A percentile compares a stretch with the other conserved stretches of the same genome.
Conservation (phyloP, 1,284 basidiomycete genomes). For the Flammula alnicola region DNA sequence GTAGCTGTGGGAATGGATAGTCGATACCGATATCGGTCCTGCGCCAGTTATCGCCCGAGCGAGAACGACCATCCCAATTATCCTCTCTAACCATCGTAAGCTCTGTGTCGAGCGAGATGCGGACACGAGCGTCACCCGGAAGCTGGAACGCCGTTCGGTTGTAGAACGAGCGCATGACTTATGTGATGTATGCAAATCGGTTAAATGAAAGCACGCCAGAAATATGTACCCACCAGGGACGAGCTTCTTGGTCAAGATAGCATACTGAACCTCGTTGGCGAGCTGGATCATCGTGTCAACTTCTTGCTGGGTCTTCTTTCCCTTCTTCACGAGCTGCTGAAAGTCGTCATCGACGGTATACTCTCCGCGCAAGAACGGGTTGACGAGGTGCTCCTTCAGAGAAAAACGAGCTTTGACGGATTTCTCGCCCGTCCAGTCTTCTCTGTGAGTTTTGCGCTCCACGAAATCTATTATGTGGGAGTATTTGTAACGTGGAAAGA, state of each 20-base stretch:
- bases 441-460: constrained; percentile 97
- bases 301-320: constrained; percentile 94
- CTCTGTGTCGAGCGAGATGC: constrained; percentile 98
- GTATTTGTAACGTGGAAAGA: background rate
- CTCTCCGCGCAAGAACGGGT: constrained; percentile 88
- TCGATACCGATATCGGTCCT: constrained; percentile 94
- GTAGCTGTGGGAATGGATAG: constrained; percentile 84
- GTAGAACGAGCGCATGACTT: constrained; percentile 99
- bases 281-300: constrained; percentile 96
- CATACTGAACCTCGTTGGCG: constrained; percentile 95
- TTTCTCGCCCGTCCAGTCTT: constrained; percentile 99
- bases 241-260: constrained; percentile 84
- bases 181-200: no score
- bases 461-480: constrained; percentile 80
- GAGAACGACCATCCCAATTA: constrained; percentile 88
- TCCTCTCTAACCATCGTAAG: constrained; percentile 94
- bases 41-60: constrained; percentile 91
- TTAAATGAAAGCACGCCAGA: constrained; percentile 2
- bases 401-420: constrained; percentile 98
- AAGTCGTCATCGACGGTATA: constrained; percentile 96
- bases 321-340: constrained; percentile 86
- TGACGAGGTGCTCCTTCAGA: constrained; percentile 94
- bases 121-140: constrained; percentile 96
- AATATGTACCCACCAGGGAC: constrained; percentile 67
- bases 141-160: constrained; percentile 99